A percentile compares a stretch with the other conserved stretches of the same genome.
Evolutionary conservation across 2,329 filamentous ascomycete genomes (phyloP).

Genomic region (Fusarium sp.): DNA sequence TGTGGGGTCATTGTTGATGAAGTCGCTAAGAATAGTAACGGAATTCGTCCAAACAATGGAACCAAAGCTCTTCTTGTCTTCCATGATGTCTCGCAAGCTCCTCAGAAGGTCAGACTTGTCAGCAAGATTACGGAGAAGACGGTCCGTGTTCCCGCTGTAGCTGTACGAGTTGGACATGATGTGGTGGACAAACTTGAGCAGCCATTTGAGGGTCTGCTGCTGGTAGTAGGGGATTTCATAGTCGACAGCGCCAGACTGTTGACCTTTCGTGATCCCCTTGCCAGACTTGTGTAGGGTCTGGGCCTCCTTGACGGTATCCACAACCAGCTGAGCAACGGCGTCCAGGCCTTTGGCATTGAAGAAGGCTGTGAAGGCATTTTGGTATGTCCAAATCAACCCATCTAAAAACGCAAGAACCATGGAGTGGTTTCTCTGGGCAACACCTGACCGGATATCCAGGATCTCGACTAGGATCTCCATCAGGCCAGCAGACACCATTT

Average conservation of each 20-base stretch:
- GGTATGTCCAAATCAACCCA: conserved; percentile 85
- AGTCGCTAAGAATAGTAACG: conserved; percentile 91
- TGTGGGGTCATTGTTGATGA: conserved; percentile 98
- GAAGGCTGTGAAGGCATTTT: conserved; percentile 85
- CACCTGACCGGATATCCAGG: conserved; percentile 82
- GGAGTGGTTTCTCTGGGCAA: conserved; percentile 86
- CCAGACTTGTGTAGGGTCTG: conserved; percentile 74
- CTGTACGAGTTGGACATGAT: conserved; percentile 84
- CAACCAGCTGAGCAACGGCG: conserved; percentile 87
- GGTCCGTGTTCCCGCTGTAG: conserved; percentile 84
- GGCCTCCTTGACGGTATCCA: conserved; percentile 80
- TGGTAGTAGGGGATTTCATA: conserved; percentile 94
- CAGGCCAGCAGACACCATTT: conserved; percentile 89
- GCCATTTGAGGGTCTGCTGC: conserved; percentile 91
- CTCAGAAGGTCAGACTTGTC: conserved; percentile 88
- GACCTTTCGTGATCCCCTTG: conserved; percentile 76
- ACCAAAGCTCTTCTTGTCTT: conserved; percentile 83
- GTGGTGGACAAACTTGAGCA: conserved; percentile 96
- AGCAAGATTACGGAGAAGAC: conserved; percentile 90
- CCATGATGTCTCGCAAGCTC: conserved; percentile 84
- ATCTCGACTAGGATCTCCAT: conserved; percentile 93
- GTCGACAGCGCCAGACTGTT: conserved; percentile 86
- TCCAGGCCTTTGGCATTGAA: conserved; percentile 88
- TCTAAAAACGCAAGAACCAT: conserved; percentile 90
- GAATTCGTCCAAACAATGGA: conserved; percentile 97